phyloP scores from a whole-genome alignment of 257 asterid species.

The Leonotis leonurus region DNA sequence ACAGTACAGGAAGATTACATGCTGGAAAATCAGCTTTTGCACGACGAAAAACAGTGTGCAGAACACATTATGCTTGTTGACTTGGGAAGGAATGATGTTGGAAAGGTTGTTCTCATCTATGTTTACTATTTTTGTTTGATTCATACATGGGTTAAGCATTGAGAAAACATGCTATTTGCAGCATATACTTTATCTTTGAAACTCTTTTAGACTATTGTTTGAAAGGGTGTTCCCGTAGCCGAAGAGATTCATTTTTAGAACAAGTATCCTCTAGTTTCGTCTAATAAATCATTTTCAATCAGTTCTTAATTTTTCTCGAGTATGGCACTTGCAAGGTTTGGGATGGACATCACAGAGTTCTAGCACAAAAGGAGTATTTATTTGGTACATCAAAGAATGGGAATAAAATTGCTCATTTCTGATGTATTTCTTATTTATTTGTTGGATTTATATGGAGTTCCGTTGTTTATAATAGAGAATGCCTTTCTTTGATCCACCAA shows the following conservation, averaged over 20 bases:
- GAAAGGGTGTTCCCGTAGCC: not conserved
- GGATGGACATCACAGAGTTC: not conserved
- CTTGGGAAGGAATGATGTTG: slow-evolving; percentile 98
- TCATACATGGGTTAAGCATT: not conserved
- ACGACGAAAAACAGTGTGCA: slow-evolving; percentile 88
- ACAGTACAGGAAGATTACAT: slow-evolving; percentile 79
- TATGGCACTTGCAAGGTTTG: not conserved
- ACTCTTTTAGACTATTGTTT: not conserved
- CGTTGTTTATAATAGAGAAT: not conserved
- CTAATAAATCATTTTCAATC: not conserved
- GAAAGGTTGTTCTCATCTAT: slow-evolving; percentile 54
- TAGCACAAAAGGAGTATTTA: not conserved
- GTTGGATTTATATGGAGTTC: slow-evolving; percentile 1
- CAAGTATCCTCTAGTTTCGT: not conserved
- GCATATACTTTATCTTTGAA: not conserved
- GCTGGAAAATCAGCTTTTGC: slow-evolving; percentile 82
- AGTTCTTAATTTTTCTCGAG: too few species aligned
- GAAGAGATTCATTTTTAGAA: not conserved
- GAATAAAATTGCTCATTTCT: not conserved
- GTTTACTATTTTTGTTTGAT: not conserved
- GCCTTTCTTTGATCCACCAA: not conserved
- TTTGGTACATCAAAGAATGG: not conserved
- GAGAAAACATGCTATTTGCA: not conserved
- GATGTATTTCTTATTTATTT: not conserved
- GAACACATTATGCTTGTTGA: slow-evolving; percentile 99